Percentiles rank a stretch among this genome's conserved stretches.
These are phyloP conservation scores for Phytophthora kernoviae DNA, from an alignment of 352 stramenopile genomes.

Conservation along the genomic window DNA sequence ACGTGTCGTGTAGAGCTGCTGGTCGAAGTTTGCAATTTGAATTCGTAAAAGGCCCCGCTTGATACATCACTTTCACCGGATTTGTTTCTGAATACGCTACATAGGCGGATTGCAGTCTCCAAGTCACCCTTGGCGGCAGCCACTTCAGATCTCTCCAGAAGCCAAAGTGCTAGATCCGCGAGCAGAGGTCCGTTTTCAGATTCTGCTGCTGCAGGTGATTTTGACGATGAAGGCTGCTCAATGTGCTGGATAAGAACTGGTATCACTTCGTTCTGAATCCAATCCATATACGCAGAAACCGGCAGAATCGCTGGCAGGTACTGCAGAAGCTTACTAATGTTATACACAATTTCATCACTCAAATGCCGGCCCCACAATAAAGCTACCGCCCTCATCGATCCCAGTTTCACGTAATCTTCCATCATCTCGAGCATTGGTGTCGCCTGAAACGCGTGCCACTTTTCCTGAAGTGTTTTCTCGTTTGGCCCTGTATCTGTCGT, in stretches of 20 bases:
- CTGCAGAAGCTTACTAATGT: conserved; percentile 44
- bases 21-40: conserved; percentile 21
- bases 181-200: conserved; percentile 15
- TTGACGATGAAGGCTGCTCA: conserved; percentile 15
- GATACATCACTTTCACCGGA: not conserved
- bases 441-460: conserved; percentile 47
- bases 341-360: conserved; percentile 32
- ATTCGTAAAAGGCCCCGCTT: conserved; percentile 25
- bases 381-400: conserved; percentile 54
- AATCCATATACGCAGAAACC: conserved; percentile 51
- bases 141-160: conserved; percentile 33
- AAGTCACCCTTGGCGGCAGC: conserved; percentile 35
- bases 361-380: conserved; percentile 65
- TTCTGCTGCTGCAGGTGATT: conserved; percentile 1
- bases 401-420: conserved; percentile 47
- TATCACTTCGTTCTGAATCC: conserved; percentile 60
- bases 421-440: conserved; percentile 43
- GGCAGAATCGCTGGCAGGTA: conserved; percentile 45
- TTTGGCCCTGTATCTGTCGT: conserved; percentile 3
- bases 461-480: conserved; percentile 8
- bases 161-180: conserved; percentile 33
- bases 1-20: not conserved
- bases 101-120: conserved; percentile 37
- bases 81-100: conserved; percentile 27
- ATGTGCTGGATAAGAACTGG: conserved; percentile 40